Evolutionary conservation across 805 yeast species (phyloP), one percentile per base, ranked within the genome.

Genomic region (Myxozyma monticola): DNA sequence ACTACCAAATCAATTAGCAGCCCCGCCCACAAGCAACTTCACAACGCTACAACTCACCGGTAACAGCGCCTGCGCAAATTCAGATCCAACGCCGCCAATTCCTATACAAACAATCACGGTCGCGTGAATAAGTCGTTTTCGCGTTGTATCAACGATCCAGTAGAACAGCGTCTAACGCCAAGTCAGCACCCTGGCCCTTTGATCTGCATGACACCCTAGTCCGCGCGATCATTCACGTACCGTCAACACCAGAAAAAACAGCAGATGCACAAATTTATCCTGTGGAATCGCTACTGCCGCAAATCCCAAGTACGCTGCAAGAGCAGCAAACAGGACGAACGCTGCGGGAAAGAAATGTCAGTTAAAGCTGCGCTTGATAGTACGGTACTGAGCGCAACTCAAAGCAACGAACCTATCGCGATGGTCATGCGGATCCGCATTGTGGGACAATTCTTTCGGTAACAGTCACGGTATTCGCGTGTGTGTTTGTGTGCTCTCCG

Each of bases 81-180:
- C 76, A 1, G 74, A 68, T 5, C 71, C 73, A 30, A 71, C 55
- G 10, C 74, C 70, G n/a, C 69, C 74, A 8, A 61, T 30, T 8
- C 60, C 37, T 22, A 68, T 57, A 45, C 73, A 69, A 4, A 65
- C 68, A 14, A 64, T 38, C 12, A 67, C 30, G 3, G 75, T 68
- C 17, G 67, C 47, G 28, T 69, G 62, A 38, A 67, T 62, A 15
- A 69, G 62, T 18, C 73, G 61, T 41, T 67, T 62, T 10, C 76
- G 62, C 3, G 69, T 54, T 7, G 69, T 54, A 47, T 72, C 76
- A 4, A 72, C 49, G 20, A 70, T 60, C 76, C 76, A 72, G 65
- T 73, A 72, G 51, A 73, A 69, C n/a, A 61, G 53, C 20, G 67
- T 46, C 61, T 56, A 22, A 5, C 20, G 14, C 9, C 18, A 14